phyloP scores from a whole-genome alignment of 108 stramenopile species.

The Nitzschia putrida region DNA sequence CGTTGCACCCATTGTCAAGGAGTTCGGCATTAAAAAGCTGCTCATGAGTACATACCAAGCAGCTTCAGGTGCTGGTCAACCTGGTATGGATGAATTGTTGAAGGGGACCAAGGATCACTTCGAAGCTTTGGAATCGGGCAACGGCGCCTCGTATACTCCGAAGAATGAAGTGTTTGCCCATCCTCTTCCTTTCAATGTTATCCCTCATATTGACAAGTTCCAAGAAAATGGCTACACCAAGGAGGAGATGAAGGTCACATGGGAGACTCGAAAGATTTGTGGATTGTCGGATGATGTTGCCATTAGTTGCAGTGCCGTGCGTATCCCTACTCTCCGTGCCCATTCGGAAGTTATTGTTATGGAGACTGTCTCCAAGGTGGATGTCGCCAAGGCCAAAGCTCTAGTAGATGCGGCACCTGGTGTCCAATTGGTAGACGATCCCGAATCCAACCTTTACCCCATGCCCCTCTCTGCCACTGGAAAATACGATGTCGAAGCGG shows the following conservation, averaged over 20 bases:
- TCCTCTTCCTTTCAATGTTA: constrained; percentile 97
- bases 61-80: constrained; percentile 83
- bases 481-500: constrained; percentile 94
- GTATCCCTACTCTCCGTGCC: constrained; percentile 97
- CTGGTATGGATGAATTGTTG: constrained; percentile 95
- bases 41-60: constrained; percentile 98
- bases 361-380: constrained; percentile 60
- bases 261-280: constrained; percentile 97
- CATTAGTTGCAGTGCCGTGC: constrained; percentile 92
- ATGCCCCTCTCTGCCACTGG: constrained; percentile 97
- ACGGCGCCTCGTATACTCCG: constrained; percentile 39
- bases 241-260: constrained; percentile 99
- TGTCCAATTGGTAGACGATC: constrained; percentile 82
- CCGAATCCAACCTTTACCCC: constrained; percentile 76
- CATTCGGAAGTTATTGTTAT: constrained; percentile 95
- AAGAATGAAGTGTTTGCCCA: constrained; percentile 91
- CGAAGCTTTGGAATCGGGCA: constrained; percentile 38
- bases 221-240: constrained; percentile 98
- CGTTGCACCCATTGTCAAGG: constrained; percentile 90
- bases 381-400: constrained; percentile 74
- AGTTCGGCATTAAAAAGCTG: constrained; percentile 88
- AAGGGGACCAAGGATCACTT: constrained; percentile 80
- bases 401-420: constrained; percentile 78
- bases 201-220: constrained; percentile 99
- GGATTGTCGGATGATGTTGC: constrained; percentile 75